phyloP scores from a whole-genome alignment of 2,329 filamentous ascomycete genomes.

The Xylariaceae sp. region DNA sequence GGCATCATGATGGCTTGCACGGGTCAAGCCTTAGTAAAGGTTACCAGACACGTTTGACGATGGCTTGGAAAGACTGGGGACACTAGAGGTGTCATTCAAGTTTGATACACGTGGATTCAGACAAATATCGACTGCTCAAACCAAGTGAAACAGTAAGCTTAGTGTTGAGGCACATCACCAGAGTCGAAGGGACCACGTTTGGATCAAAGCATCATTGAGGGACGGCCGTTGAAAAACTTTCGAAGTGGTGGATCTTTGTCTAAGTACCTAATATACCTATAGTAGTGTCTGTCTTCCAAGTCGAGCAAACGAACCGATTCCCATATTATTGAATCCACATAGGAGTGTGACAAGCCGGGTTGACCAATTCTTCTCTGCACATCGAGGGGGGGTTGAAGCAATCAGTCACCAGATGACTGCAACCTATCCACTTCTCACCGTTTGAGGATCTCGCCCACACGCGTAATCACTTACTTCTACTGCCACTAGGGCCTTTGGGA shows the following conservation, averaged over 20 bases:
- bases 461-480: slow-evolving; percentile 37
- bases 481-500: slow-evolving; percentile 51
- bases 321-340: not conserved
- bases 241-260: not conserved
- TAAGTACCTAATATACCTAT: not conserved
- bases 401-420: not conserved
- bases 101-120: too few species aligned
- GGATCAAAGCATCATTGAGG: not conserved
- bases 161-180: not conserved
- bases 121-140: too few species aligned
- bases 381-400: not conserved
- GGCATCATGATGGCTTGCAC: too few species aligned
- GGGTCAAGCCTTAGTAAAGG: too few species aligned
- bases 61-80: too few species aligned
- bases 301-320: not conserved
- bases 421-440: slow-evolving; percentile 7
- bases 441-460: slow-evolving; percentile 1
- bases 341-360: not conserved
- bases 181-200: not conserved
- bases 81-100: too few species aligned
- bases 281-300: not conserved
- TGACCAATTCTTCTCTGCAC: not conserved
- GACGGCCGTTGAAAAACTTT: not conserved
- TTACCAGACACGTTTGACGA: too few species aligned
- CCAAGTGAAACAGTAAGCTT: too few species aligned